These are phyloP conservation scores for Pichia rugopelliculosa DNA, from an alignment of 805 yeast species.

Conservation along the genomic window DNA sequence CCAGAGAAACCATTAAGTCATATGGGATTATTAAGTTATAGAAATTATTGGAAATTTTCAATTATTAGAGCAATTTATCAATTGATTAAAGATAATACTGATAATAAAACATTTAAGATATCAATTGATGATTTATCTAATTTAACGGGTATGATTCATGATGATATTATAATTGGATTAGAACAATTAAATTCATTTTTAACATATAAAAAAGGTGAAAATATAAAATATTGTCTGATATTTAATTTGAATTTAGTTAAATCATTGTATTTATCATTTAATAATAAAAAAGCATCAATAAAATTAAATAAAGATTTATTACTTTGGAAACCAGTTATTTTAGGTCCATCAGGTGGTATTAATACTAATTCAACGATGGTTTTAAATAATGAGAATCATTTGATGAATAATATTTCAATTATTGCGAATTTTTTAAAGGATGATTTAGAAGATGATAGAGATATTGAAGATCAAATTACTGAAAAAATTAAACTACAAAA, in stretches of 20 bases:
- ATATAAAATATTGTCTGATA: conserved; percentile 44
- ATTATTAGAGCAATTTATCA: conserved; percentile 43
- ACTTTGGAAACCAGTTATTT: conserved; percentile 76
- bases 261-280: conserved; percentile 41
- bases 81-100: conserved; percentile 9
- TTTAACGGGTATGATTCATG: conserved; percentile 76
- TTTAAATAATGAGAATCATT: conserved; percentile 21
- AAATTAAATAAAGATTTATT: conserved; percentile 45
- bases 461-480: conserved; percentile 49
- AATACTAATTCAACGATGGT: conserved; percentile 48
- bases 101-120: conserved; percentile 16
- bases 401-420: conserved; percentile 46
- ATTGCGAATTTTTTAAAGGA: conserved; percentile 57
- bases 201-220: conserved; percentile 30
- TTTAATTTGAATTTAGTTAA: conserved; percentile 41
- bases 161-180: conserved; percentile 81
- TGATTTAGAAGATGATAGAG: conserved; percentile 57
- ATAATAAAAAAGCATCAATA: conserved; percentile 40
- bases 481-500: conserved; percentile 35
- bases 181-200: conserved; percentile 66
- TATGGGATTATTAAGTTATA: conserved; percentile 75
- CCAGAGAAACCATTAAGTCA: conserved; percentile 94
- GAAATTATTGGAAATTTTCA: conserved; percentile 77
- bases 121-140: conserved; percentile 58
- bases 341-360: conserved; percentile 82